Evolutionary conservation across 202 grass and related monocot species (phyloP).

Genomic region (Schoenoplectus triqueter): DNA sequence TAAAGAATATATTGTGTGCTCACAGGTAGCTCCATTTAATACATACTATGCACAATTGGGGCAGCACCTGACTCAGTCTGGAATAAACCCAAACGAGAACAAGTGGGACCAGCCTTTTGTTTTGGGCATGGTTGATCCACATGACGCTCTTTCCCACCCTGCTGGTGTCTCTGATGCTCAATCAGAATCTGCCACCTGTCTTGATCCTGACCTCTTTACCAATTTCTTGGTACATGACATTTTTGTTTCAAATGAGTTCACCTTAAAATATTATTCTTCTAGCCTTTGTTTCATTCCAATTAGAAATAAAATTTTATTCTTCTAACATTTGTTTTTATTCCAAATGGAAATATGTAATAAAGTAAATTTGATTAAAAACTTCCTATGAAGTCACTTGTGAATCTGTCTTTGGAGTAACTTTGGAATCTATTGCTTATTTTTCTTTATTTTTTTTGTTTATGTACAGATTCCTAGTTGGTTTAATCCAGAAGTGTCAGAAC

Average conservation of each 20-base stretch:
- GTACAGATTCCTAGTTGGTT: slow-evolving; percentile 89
- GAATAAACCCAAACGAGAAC: slow-evolving; percentile 69
- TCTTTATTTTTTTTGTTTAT: slow-evolving; percentile 30
- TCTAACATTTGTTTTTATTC: background rate
- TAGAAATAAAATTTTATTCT: too few species aligned
- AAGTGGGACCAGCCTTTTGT: slow-evolving; percentile 94
- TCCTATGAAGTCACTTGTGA: background rate
- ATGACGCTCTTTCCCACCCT: slow-evolving; percentile 89
- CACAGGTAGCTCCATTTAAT: slow-evolving; percentile 98
- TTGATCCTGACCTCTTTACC: slow-evolving; percentile 91
- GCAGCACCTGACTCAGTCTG: slow-evolving; percentile 80
- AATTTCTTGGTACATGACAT: slow-evolving; percentile 78
- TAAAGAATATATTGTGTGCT: slow-evolving; percentile 30
- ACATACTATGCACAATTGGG: slow-evolving; percentile 76
- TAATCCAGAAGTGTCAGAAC: slow-evolving; percentile 55
- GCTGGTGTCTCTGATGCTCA: slow-evolving; percentile 89
- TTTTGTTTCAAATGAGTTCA: slow-evolving; percentile 7
- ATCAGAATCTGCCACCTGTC: slow-evolving; percentile 73
- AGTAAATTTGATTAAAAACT: background rate
- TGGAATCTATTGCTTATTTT: background rate
- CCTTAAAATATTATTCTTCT: slow-evolving; percentile 8
- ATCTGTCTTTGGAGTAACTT: background rate
- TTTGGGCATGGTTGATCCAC: slow-evolving; percentile 86
- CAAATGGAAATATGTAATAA: background rate
- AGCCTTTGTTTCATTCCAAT: slow-evolving; percentile 7